phyloP scores from a whole-genome alignment of 2,329 filamentous ascomycete genomes.

The Bipolaris sorokiniana region DNA sequence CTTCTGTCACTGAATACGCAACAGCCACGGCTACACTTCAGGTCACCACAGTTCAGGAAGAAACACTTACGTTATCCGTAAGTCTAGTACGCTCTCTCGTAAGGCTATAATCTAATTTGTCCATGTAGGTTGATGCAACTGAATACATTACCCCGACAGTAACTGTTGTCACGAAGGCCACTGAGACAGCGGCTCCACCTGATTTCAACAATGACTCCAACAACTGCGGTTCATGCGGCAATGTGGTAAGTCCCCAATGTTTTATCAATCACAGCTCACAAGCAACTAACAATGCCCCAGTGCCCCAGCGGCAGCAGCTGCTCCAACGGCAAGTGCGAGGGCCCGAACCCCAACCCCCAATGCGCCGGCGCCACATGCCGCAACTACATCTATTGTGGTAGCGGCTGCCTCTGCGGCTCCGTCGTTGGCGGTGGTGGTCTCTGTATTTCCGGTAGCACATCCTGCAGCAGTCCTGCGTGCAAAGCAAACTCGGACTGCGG shows the following conservation, averaged over 20 bases:
- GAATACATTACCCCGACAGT: background rate
- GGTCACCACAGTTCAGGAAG: background rate
- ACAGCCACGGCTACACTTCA: background rate
- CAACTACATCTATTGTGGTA: background rate
- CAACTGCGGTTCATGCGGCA: slow-evolving; percentile 7
- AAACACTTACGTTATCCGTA: background rate
- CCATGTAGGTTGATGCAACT: background rate
- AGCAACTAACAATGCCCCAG: background rate
- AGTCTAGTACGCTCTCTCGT: background rate
- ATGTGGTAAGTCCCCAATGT: background rate
- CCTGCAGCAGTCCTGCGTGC: background rate
- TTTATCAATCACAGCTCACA: background rate
- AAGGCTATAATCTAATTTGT: background rate
- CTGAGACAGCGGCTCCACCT: background rate
- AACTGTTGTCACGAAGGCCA: background rate
- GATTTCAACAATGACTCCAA: background rate
- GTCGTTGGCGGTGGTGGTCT: background rate
- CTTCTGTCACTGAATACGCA: background rate
- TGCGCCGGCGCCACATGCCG: background rate
- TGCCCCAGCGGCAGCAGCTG: background rate
- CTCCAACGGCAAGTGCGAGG: background rate
- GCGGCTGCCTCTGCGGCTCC: background rate
- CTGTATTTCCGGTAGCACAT: background rate
- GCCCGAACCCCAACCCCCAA: background rate
- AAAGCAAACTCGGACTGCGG: background rate